Base-by-base conservation (phyloP, 768 basidiomycete genomes). In the Amanita fuliginea region DNA sequence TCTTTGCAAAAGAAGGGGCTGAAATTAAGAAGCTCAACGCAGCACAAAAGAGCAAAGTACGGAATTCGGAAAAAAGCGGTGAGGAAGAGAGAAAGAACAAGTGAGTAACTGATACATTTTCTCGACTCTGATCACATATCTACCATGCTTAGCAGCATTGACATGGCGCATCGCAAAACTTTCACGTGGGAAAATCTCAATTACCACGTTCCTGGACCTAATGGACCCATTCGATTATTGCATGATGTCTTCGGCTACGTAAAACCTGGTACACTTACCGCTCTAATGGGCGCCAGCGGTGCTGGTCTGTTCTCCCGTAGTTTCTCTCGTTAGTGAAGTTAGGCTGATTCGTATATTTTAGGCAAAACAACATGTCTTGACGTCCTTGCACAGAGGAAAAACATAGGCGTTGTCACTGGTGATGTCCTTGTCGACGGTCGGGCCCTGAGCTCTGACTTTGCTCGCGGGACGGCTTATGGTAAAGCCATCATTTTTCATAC, bases 231-330 rank as follows among this genome's bases (percentile, higher is more conserved):
- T 7, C 73, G 77, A 37, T 69, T 92, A 9, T 73, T 92, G 32
- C 78, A 89, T 56, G 80, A 88, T 54, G 78, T 92, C n/a, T 75
- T 72, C 53, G 89, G 89, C 0, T 91, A 81, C 58, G 85, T 89
- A 39, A 83, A 83, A 56, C 91, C 91, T 7, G 91, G 89, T 2
- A 87, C 81, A 14, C 63, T 92, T 53, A 91, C 90, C 0, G 91
- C 89, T 1, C 71, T 94, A 8, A 90, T 94, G 88, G 90, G 90
- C 53, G 83, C 83, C 11, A 83, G 81, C 51, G 86, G 86, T 47
- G 86, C 86, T 40, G 83, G 81, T 66, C 60, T 56, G 67, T 69
- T 43, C 16, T 10, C 33, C 18, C 2, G 30, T 34, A 26, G 10
- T 26, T 5, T 14, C 4, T 34, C 10, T 54, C 51, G 22, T 26